Evolutionary conservation across 2,329 filamentous ascomycete species (phyloP).

Genomic region (Clonostachys solani): DNA sequence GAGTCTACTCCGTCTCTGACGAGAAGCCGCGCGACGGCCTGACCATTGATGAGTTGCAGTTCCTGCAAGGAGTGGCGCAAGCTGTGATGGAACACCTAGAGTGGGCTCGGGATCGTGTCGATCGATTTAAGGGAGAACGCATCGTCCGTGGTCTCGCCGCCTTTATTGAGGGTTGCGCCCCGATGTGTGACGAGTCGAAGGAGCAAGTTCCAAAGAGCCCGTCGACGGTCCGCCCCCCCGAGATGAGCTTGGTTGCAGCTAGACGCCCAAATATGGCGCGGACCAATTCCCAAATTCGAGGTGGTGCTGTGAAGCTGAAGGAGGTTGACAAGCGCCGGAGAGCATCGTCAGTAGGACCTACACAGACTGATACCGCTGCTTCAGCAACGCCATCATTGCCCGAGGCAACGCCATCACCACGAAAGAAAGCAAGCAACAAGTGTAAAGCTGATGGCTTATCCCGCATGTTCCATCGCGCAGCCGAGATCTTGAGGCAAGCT

Average conservation of each 20-base stretch:
- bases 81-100: slow-evolving; percentile 60
- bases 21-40: slow-evolving; percentile 48
- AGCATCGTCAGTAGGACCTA: neutral
- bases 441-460: slow-evolving; percentile 12
- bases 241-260: neutral
- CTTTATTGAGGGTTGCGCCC: slow-evolving; percentile 40
- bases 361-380: neutral
- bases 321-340: neutral
- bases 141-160: slow-evolving; percentile 49
- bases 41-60: slow-evolving; percentile 39
- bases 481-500: slow-evolving; percentile 19
- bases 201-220: neutral
- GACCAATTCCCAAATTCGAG: neutral
- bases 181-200: neutral
- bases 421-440: too few relatives aligned
- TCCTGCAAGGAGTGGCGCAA: slow-evolving; percentile 51
- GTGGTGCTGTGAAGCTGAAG: too few relatives aligned
- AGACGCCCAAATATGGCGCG: neutral
- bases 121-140: slow-evolving; percentile 45
- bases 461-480: slow-evolving; percentile 17
- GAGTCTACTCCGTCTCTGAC: slow-evolving; percentile 56
- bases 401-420: slow-evolving; percentile 1
- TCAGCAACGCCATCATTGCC: neutral
- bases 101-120: slow-evolving; percentile 45
- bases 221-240: neutral